These are phyloP conservation scores for Mycena venus DNA, from an alignment of 768 basidiomycete species.

Conservation along the genomic window DNA sequence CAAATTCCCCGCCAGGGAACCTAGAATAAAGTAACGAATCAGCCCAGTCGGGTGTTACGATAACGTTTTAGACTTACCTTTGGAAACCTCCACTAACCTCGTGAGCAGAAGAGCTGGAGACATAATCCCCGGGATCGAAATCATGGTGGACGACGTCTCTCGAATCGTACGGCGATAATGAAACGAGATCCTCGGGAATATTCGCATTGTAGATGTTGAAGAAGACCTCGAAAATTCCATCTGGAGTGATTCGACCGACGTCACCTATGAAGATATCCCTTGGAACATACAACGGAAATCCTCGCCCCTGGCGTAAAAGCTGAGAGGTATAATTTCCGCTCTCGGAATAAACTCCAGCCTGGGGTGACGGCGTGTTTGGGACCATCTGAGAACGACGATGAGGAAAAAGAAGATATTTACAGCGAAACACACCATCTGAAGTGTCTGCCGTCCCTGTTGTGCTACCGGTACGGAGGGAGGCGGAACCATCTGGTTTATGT, in stretches of 20 bases:
- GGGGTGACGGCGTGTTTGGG: neutral
- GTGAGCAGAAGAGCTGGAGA: neutral
- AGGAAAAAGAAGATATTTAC: too few species aligned
- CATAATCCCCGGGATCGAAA: neutral
- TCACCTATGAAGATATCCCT: conserved; percentile 48
- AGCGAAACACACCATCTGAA: neutral
- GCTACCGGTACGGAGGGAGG: neutral
- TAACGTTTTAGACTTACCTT: too few species aligned
- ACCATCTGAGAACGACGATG: neutral
- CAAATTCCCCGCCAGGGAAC: conserved; percentile 14
- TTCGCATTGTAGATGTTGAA: conserved; percentile 50
- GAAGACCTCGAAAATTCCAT: conserved; percentile 47
- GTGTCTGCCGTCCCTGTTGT: neutral
- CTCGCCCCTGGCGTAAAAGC: conserved; percentile 31
- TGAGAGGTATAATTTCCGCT: conserved; percentile 13
- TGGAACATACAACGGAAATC: conserved; percentile 48
- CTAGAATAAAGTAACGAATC: too few species aligned
- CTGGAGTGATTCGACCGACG: conserved; percentile 45
- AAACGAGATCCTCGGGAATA: conserved; percentile 42
- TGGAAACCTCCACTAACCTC: neutral
- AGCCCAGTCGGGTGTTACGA: too few species aligned
- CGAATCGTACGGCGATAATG: neutral
- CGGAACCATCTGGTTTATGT: neutral
- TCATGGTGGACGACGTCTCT: neutral
- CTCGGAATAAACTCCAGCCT: neutral